Base-by-base conservation (phyloP, 192 early-diverging fungal genomes). In the Coemansia sp. region DNA sequence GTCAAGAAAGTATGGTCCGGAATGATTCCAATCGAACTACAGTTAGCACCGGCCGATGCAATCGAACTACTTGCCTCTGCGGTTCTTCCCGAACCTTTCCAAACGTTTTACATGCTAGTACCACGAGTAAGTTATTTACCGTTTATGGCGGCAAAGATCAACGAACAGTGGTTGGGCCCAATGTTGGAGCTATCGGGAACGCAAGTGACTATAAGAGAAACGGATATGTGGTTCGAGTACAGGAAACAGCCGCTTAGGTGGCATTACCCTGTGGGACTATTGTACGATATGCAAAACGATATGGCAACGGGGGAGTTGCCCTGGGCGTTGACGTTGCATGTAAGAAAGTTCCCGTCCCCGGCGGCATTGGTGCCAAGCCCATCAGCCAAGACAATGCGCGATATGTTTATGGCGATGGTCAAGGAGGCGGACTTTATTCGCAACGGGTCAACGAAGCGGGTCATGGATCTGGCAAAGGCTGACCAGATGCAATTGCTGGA, bases 351-450 rank as follows among this genome's bases (percentile, higher is more conserved):
- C 57, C 93, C 93, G 2, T 72, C 58, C 2, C 83, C 85, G 48
- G 50, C 38, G 2, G 86, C 86, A 52, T 55, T 95, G 33, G 83
- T 93, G 42, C 74, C 82, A 13, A 65, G 62, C n/a, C 84, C 86
- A 13, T 70, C 79, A 7, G 66, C 77, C 7, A 83, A 87, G 44
- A 72, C 70, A 1, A 85, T 85, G 54, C 85, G 85, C 31, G 89
- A 92, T 60, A 89, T 89, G 68, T 92, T 87, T 65, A 95, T 95
- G 91, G 87, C 91, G 11, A 87, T 88, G 85, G 82, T 92, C 64
- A 95, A 95, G 72, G 93, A 95, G 81, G 59, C 91, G 2, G 94
- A 96, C 65, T 94, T 86, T 72, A 80, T 94, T 20, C 85, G 92
- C 33, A 85, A 90, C 68, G 90, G 89, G 37, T 87, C 84, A 19